Conservation (phyloP, 768 basidiomycete species). For the Amyloporia xantha region DNA sequence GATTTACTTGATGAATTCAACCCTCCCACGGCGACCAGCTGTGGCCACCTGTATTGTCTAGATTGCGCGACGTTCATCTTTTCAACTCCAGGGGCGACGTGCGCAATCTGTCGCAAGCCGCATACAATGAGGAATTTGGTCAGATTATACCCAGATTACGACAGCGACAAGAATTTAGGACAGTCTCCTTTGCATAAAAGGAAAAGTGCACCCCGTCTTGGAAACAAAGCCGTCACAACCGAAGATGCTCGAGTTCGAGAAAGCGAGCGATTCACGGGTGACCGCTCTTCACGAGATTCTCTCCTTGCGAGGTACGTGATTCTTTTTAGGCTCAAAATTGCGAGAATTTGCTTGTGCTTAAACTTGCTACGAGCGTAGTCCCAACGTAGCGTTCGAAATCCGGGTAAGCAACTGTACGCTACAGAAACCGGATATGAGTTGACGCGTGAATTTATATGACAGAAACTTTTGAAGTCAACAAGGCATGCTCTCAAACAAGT, state of each 20-base stretch:
- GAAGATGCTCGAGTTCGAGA: not conserved
- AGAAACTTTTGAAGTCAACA: not conserved
- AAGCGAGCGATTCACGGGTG: not conserved
- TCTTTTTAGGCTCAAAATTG: too few species aligned
- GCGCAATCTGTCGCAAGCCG: slow-evolving; percentile 15
- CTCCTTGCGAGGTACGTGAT: not conserved
- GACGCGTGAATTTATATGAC: too few species aligned
- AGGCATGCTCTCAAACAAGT: not conserved
- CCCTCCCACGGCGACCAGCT: slow-evolving; percentile 15
- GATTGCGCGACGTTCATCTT: slow-evolving; percentile 22
- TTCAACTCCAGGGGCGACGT: slow-evolving; percentile 8
- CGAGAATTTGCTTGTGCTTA: too few species aligned
- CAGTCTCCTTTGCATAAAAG: not conserved
- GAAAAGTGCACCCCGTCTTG: not conserved
- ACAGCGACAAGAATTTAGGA: not conserved
- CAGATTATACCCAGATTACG: slow-evolving; percentile 13
- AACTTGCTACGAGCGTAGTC: too few species aligned
- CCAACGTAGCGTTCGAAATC: too few species aligned
- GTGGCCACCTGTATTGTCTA: slow-evolving; percentile 22
- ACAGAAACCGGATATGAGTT: too few species aligned
- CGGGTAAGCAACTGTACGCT: too few species aligned
- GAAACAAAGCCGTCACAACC: not conserved
- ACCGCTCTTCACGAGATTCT: not conserved
- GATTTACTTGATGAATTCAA: slow-evolving; percentile 7
- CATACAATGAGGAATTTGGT: slow-evolving; percentile 14